Evolutionary conservation across 345 rosid species (phyloP).

Genomic region (Excoecaria cochinchinensis): DNA sequence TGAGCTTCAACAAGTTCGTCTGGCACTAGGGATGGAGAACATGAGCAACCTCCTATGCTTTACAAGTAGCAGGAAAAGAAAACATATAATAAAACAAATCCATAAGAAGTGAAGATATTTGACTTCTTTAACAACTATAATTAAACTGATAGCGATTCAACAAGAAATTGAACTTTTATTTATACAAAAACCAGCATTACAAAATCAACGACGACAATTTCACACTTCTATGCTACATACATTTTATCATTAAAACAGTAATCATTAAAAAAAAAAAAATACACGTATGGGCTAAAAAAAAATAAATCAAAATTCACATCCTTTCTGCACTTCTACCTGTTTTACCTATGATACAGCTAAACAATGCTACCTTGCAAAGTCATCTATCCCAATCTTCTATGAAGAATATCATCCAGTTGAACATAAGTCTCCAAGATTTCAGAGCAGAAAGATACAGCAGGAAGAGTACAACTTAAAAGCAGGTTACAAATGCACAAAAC

Average conservation of each 20-base stretch:
- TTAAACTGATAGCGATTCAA: background rate
- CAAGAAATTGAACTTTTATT: background rate
- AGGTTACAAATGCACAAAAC: conserved; percentile 2
- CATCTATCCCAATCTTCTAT: too few relatives aligned
- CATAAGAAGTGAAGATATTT: background rate
- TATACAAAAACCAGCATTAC: background rate
- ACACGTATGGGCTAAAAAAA: background rate
- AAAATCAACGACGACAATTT: conserved; percentile 3
- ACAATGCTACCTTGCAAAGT: background rate
- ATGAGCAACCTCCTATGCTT: too few relatives aligned
- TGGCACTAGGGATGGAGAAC: too few relatives aligned
- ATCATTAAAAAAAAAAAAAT: background rate
- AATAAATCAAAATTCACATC: conserved; percentile 21
- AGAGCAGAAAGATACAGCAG: background rate
- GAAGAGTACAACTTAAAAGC: background rate
- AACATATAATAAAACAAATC: background rate
- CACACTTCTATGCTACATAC: background rate
- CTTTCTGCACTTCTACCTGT: background rate
- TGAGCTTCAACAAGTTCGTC: too few relatives aligned
- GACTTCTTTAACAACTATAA: background rate
- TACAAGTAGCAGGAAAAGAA: too few relatives aligned
- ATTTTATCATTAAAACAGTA: background rate
- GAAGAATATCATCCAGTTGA: too few relatives aligned
- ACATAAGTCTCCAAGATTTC: background rate
- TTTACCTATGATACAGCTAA: conserved; percentile 8